Conservation (phyloP, 2,329 filamentous ascomycete genomes). For the Bipolaris zeicola region DNA sequence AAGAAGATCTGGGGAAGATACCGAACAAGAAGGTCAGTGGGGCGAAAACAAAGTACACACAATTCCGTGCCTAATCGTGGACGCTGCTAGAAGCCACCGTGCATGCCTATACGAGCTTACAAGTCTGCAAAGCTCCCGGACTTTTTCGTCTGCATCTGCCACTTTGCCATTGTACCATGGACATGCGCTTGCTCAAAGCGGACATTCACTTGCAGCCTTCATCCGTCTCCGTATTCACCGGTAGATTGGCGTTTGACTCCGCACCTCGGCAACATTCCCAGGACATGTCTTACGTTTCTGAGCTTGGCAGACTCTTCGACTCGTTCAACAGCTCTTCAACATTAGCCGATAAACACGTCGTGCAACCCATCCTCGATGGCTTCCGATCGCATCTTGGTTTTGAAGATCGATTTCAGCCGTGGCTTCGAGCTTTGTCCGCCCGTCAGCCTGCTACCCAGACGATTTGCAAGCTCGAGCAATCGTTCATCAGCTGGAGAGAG, state of each 20-base stretch:
- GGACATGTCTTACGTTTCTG: conserved; percentile 4
- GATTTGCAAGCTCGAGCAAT: conserved; percentile 6
- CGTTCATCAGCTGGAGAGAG: conserved; percentile 16
- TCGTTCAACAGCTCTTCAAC: neutral
- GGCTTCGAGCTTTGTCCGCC: conserved; percentile 4
- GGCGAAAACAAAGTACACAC: conserved; percentile 10
- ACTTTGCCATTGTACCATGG: conserved; percentile 1
- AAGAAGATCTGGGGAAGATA: conserved; percentile 26
- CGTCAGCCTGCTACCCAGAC: conserved; percentile 4
- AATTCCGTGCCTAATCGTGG: conserved; percentile 16
- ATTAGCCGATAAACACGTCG: conserved; percentile 6
- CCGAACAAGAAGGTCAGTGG: conserved; percentile 10
- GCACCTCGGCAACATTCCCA: conserved; percentile 7
- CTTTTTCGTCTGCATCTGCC: conserved; percentile 6
- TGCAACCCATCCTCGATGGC: conserved; percentile 1
- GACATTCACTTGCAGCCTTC: conserved; percentile 2
- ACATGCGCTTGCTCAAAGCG: conserved; percentile 1
- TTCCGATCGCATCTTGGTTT: conserved; percentile 8
- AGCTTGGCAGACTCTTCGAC: neutral
- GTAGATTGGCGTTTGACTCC: conserved; percentile 10
- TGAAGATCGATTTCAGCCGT: conserved; percentile 7
- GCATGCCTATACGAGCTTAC: conserved; percentile 7
- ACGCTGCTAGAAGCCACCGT: conserved; percentile 24
- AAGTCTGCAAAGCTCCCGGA: conserved; percentile 10
- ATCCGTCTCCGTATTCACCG: conserved; percentile 4